Percentiles rank a stretch among this genome's conserved stretches.
These are phyloP conservation scores for Agaricus blazei DNA, from an alignment of 768 basidiomycete genomes.

Conservation along the genomic window DNA sequence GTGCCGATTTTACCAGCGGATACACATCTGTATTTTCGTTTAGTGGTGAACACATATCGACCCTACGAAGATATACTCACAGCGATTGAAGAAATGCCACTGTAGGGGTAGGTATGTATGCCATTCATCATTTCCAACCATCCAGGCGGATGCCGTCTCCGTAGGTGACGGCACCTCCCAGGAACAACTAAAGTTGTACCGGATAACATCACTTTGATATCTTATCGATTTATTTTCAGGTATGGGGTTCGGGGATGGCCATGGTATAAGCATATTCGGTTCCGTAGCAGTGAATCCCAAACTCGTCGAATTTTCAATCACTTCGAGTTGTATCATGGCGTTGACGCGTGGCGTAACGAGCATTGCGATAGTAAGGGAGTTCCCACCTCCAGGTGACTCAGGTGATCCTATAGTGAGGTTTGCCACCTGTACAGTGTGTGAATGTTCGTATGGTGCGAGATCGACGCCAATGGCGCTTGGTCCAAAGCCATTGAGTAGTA, in stretches of 20 bases:
- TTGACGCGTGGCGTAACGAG: neutral
- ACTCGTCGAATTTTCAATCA: neutral
- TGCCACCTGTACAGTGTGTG: neutral
- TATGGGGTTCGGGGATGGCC: neutral
- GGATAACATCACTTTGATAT: conserved; percentile 1
- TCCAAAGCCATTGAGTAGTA: neutral
- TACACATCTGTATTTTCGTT: neutral
- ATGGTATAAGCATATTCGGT: neutral
- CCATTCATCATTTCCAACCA: neutral
- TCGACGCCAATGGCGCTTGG: too few species aligned
- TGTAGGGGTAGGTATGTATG: too few species aligned
- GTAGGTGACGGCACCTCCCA: neutral
- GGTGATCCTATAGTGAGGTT: neutral
- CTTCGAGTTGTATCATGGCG: neutral
- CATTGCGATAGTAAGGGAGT: too few species aligned
- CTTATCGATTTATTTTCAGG: neutral
- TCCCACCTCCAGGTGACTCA: too few species aligned
- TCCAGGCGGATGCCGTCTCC: neutral
- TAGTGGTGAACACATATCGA: too few species aligned
- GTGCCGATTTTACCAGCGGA: neutral
- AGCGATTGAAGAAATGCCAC: too few species aligned
- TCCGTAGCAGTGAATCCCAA: neutral
- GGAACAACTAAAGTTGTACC: neutral
- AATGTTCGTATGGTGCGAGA: too few species aligned
- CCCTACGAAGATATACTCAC: too few species aligned